These are phyloP conservation scores for Syzygium grande DNA, from an alignment of 345 rosid species.

Conservation along the genomic window DNA sequence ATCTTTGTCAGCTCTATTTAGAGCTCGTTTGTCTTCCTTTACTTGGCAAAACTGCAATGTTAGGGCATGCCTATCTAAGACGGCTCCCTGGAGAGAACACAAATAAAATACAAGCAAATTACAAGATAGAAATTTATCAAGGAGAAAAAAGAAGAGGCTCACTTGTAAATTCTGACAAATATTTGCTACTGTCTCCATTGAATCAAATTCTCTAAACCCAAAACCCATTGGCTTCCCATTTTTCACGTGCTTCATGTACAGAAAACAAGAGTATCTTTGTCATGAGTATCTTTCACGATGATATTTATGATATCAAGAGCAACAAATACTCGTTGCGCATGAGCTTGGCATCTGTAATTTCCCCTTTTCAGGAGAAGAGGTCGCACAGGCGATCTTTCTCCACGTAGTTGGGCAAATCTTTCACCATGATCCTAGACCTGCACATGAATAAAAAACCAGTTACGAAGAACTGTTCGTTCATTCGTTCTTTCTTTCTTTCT, in stretches of 20 bases:
- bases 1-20: too few relatives aligned
- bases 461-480: neutral
- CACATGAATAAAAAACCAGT: neutral
- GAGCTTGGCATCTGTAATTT: too few relatives aligned
- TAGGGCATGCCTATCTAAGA: slow-evolving; percentile 87
- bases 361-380: too few relatives aligned
- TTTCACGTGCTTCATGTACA: slow-evolving; percentile 71
- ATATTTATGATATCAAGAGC: too few relatives aligned
- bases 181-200: slow-evolving; percentile 62
- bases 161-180: slow-evolving; percentile 72
- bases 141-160: neutral
- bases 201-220: slow-evolving; percentile 87
- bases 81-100: slow-evolving; percentile 49
- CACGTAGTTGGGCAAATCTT: neutral
- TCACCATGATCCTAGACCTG: neutral
- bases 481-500: too few relatives aligned
- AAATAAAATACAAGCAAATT: neutral
- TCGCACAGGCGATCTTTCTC: neutral
- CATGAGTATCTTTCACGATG: too few relatives aligned
- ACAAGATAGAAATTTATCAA: neutral
- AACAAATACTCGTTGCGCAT: too few relatives aligned
- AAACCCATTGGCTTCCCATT: slow-evolving; percentile 88
- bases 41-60: slow-evolving; percentile 46
- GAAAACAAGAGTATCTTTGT: neutral
- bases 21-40: too few relatives aligned